Conservation (phyloP, 805 yeast genomes). For the Zygoascus bituminiphila region DNA sequence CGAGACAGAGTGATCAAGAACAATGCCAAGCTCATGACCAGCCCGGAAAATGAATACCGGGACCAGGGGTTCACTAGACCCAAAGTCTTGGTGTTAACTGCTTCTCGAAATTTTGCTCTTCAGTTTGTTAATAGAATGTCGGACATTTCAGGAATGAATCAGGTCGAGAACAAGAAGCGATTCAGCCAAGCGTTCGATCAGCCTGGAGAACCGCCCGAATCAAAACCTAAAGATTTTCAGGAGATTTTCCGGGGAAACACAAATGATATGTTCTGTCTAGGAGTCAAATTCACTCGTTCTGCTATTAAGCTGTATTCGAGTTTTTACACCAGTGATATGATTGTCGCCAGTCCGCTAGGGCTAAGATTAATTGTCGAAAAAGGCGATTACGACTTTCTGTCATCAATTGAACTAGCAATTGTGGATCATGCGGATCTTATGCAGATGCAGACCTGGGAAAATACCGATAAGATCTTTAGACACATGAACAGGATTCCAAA, state of each 20-base stretch:
- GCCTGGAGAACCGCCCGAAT: constrained; percentile 38
- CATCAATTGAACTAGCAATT: constrained; percentile 76
- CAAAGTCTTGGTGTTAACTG: constrained; percentile 70
- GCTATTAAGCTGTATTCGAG: constrained; percentile 76
- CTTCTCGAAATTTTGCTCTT: constrained; percentile 74
- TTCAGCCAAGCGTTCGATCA: constrained; percentile 63
- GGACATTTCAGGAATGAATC: constrained; percentile 55
- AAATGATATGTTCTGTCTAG: constrained; percentile 84
- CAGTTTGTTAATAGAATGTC: constrained; percentile 57
- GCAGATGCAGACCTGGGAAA: constrained; percentile 91
- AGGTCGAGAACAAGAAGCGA: constrained; percentile 72
- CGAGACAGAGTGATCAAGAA: constrained; percentile 78
- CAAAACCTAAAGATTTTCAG: constrained; percentile 78
- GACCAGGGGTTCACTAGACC: constrained; percentile 97
- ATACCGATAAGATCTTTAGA: constrained; percentile 56
- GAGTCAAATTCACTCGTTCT: constrained; percentile 85
- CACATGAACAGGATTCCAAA: constrained; percentile 71
- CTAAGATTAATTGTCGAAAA: constrained; percentile 69
- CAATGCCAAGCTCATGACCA: constrained; percentile 46
- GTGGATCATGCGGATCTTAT: constrained; percentile 80
- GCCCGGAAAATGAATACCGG: constrained; percentile 54
- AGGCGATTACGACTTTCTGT: constrained; percentile 70
- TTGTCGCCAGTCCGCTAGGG: constrained; percentile 89
- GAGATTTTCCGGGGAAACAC: constrained; percentile 79
- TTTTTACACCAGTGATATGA: constrained; percentile 76